A percentile compares a stretch with the other conserved stretches of the same genome.
These are phyloP conservation scores for Diaporthe longicolla DNA, from an alignment of 2,329 filamentous ascomycete species.

Conservation along the genomic window DNA sequence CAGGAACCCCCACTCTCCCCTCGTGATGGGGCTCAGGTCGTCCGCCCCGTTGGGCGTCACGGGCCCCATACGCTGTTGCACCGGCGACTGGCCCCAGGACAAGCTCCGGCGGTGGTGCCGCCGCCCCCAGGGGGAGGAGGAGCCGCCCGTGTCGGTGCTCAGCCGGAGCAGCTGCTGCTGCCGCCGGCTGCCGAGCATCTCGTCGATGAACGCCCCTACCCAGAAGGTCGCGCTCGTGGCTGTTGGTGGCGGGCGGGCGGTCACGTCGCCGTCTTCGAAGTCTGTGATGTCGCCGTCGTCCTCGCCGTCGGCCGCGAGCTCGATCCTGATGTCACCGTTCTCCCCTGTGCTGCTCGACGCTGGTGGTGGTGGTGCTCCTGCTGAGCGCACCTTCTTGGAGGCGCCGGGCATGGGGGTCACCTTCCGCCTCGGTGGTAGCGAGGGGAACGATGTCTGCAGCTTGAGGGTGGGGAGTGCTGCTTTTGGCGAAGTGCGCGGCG, in stretches of 20 bases:
- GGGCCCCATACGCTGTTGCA: constrained; percentile 56
- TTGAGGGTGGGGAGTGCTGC: constrained; percentile 40
- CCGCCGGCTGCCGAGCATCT: constrained; percentile 54
- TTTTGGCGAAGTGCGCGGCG: constrained; percentile 28
- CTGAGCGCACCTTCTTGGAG: constrained; percentile 5
- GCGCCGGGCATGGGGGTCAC: constrained; percentile 34
- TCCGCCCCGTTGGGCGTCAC: constrained; percentile 72
- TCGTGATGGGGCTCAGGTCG: constrained; percentile 74
- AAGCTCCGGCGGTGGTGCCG: constrained; percentile 39
- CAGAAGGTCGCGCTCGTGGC: constrained; percentile 48
- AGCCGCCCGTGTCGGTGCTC: not conserved
- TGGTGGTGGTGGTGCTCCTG: not conserved
- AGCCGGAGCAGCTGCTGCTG: constrained; percentile 42
- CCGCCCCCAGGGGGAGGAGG: constrained; percentile 56
- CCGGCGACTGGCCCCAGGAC: constrained; percentile 23
- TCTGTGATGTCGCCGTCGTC: constrained; percentile 49
- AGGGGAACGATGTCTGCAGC: constrained; percentile 50
- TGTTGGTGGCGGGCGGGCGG: constrained; percentile 51
- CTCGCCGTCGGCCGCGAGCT: constrained; percentile 44
- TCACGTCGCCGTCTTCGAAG: constrained; percentile 55
- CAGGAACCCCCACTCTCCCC: constrained; percentile 74
- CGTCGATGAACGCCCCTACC: constrained; percentile 58
- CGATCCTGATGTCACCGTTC: constrained; percentile 44
- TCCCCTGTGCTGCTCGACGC: constrained; percentile 23
- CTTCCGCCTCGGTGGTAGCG: constrained; percentile 24